Percentiles rank a stretch among this genome's conserved stretches.
Conservation (phyloP, 257 asterid species). For the Fraxinus pennsylvanica region DNA sequence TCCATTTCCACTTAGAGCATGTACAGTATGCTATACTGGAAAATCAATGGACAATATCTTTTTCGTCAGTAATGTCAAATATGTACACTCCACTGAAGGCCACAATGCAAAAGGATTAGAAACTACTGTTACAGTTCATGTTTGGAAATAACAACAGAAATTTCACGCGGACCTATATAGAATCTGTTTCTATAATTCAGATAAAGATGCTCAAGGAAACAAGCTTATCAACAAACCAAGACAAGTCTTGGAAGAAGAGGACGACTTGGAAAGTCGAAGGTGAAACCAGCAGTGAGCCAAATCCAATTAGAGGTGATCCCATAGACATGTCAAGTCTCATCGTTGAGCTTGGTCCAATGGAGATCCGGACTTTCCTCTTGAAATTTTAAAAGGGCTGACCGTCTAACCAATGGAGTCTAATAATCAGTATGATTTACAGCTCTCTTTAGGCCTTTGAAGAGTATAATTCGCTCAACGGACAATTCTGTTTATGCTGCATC, state of each 20-base stretch:
- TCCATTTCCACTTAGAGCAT: too few species aligned
- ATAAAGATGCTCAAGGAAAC: slow-evolving; percentile 56
- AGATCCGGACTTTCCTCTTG: slow-evolving; percentile 73
- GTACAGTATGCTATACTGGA: too few species aligned
- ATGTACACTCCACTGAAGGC: not conserved
- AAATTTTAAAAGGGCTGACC: slow-evolving; percentile 31
- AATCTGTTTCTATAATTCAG: slow-evolving; percentile 30
- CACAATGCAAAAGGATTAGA: not conserved
- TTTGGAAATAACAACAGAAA: not conserved
- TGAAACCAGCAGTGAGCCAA: slow-evolving; percentile 22
- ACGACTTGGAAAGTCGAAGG: slow-evolving; percentile 59
- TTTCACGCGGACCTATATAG: not conserved
- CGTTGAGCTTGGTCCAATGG: slow-evolving; percentile 89
- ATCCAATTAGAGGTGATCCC: slow-evolving; percentile 50
- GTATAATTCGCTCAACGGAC: not conserved
- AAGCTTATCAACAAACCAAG: slow-evolving; percentile 80
- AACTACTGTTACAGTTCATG: not conserved
- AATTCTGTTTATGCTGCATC: not conserved
- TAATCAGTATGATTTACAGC: too few species aligned
- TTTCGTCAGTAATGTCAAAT: not conserved
- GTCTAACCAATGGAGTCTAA: not conserved
- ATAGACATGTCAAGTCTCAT: slow-evolving; percentile 42
- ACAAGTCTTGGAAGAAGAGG: slow-evolving; percentile 60
- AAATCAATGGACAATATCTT: not conserved
- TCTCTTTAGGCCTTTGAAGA: not conserved